Evolutionary conservation across 345 rosid genomes (phyloP).

Genomic region (Excoecaria agallocha): DNA sequence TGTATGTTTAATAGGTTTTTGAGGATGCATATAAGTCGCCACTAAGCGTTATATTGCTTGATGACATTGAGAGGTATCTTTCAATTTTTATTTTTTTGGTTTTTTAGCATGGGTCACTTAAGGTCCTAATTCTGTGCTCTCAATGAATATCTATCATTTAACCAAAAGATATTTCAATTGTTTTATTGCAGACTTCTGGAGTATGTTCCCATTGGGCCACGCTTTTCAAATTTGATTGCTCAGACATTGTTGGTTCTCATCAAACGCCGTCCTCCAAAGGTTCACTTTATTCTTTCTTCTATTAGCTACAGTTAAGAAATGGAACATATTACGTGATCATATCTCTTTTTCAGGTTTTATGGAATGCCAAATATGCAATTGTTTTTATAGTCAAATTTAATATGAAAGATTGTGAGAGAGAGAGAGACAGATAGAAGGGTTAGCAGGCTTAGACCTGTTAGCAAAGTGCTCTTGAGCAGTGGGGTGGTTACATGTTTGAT

Average conservation of each 20-base stretch:
- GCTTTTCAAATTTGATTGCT: conserved; percentile 84
- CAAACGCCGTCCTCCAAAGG: conserved; percentile 97
- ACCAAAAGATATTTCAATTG: neutral
- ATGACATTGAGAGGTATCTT: conserved; percentile 86
- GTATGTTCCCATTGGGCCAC: conserved; percentile 94
- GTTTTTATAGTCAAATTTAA: neutral
- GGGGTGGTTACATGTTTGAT: no score
- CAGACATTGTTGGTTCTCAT: conserved; percentile 92
- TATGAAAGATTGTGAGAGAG: neutral
- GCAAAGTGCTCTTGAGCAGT: no score
- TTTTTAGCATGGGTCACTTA: neutral
- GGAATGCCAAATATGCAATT: neutral
- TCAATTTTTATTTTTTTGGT: neutral
- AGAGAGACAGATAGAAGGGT: neutral
- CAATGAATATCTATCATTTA: neutral
- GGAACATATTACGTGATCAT: neutral
- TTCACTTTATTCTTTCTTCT: conserved; percentile 20
- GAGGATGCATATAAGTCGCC: conserved; percentile 99
- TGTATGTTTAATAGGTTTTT: conserved; percentile 54
- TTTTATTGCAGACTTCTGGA: conserved; percentile 70
- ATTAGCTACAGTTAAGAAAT: neutral
- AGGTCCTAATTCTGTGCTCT: neutral
- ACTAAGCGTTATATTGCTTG: conserved; percentile 90
- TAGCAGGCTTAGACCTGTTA: no score
- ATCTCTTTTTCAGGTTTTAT: neutral